A percentile compares a stretch with the other conserved stretches of the same genome.
Evolutionary conservation across 805 yeast genomes (phyloP).

Genomic region (Brettanomyces bruxellensis): DNA sequence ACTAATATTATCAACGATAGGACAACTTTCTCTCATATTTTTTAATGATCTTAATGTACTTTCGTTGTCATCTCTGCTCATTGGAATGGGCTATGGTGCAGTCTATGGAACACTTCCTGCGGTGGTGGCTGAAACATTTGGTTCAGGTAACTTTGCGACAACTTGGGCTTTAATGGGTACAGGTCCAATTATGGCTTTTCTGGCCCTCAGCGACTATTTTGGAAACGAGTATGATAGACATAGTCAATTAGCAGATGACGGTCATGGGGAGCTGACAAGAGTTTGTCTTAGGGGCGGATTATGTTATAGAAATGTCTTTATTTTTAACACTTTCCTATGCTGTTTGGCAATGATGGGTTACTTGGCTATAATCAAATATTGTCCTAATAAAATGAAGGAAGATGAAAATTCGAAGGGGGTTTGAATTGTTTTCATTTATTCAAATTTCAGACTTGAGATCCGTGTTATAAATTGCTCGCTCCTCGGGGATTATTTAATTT

Average conservation of each 20-base stretch:
- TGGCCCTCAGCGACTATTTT: conserved; percentile 43
- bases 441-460: too few relatives aligned
- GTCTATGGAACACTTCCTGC: conserved; percentile 72
- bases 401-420: too few relatives aligned
- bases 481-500: too few relatives aligned
- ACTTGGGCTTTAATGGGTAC: conserved; percentile 71
- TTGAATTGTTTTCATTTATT: too few relatives aligned
- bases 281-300: conserved; percentile 34
- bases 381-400: too few relatives aligned
- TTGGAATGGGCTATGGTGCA: conserved; percentile 64
- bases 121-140: conserved; percentile 63
- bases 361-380: neutral
- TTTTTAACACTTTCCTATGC: conserved; percentile 29
- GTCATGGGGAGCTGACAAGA: conserved; percentile 18
- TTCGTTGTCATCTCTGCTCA: conserved; percentile 40
- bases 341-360: conserved; percentile 17
- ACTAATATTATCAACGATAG: conserved; percentile 26
- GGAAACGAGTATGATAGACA: conserved; percentile 43
- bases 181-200: conserved; percentile 53
- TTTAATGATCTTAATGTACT: conserved; percentile 34
- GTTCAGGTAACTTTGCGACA: conserved; percentile 58
- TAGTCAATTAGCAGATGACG: conserved; percentile 31
- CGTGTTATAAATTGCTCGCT: too few relatives aligned
- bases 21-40: conserved; percentile 28
- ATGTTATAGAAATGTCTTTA: conserved; percentile 44